Percentiles rank a stretch among this genome's conserved stretches.
phyloP scores from a whole-genome alignment of 495 filamentous ascomycete species.

The Lophiostoma macrostomum region DNA sequence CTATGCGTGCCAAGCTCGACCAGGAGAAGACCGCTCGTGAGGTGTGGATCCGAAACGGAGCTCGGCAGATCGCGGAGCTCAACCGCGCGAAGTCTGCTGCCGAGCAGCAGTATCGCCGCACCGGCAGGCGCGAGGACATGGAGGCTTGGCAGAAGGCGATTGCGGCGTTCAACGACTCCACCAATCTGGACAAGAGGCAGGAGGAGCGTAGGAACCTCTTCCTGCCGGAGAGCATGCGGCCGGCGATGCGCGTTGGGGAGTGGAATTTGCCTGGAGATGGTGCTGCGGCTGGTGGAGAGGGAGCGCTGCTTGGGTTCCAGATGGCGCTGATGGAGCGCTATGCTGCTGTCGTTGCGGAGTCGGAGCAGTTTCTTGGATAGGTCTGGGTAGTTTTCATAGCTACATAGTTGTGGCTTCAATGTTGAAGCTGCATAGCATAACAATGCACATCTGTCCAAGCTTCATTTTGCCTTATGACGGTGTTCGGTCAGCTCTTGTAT shows the following conservation, averaged over 20 bases:
- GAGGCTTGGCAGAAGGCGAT: not conserved
- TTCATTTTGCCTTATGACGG: too few relatives aligned
- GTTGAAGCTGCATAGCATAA: too few relatives aligned
- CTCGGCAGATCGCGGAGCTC: not conserved
- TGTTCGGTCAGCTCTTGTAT: too few relatives aligned
- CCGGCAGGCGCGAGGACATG: not conserved
- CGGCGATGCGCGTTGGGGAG: not conserved
- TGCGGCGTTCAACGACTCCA: not conserved
- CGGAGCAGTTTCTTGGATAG: too few relatives aligned
- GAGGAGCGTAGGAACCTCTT: not conserved
- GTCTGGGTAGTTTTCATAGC: too few relatives aligned
- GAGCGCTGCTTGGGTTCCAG: not conserved
- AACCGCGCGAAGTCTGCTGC: not conserved
- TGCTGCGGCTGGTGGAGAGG: not conserved
- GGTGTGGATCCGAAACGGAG: not conserved
- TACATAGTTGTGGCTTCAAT: too few relatives aligned
- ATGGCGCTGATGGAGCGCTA: not conserved
- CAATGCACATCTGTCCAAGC: too few relatives aligned
- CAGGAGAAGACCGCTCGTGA: not conserved
- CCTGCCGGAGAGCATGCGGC: not conserved
- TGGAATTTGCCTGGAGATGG: not conserved
- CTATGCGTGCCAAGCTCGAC: not conserved
- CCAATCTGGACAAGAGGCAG: not conserved
- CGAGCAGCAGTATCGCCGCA: not conserved
- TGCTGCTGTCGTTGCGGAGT: too few relatives aligned